phyloP scores from a whole-genome alignment of 257 asterid genomes.

The Salvia splendens region DNA sequence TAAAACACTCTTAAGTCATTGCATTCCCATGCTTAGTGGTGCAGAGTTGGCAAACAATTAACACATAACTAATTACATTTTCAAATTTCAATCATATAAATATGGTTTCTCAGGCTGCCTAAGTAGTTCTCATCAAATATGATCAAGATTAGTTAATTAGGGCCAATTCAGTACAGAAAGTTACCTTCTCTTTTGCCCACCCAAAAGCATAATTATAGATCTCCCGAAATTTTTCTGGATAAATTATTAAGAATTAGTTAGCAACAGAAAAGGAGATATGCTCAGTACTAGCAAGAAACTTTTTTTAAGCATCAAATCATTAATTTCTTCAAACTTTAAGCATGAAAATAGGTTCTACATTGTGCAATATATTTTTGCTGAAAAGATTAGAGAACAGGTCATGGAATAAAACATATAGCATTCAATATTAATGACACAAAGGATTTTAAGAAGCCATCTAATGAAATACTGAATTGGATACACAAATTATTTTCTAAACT shows the following conservation, averaged over 20 bases:
- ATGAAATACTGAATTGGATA: conserved; percentile 19
- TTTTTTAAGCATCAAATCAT: background rate
- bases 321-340: background rate
- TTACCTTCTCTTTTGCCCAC: conserved; percentile 99
- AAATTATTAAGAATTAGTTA: conserved; percentile 29
- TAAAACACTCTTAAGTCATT: background rate
- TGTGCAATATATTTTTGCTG: background rate
- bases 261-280: conserved; percentile 7
- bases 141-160: conserved; percentile 19
- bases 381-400: background rate
- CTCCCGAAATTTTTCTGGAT: conserved; percentile 83
- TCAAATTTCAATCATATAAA: background rate
- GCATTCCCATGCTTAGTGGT: conserved; percentile 18
- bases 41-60: background rate
- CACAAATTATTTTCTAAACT: background rate
- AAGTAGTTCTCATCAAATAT: conserved; percentile 23
- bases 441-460: background rate
- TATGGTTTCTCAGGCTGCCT: background rate
- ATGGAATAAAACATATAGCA: conserved; percentile 20
- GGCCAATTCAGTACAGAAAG: conserved; percentile 22
- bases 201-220: conserved; percentile 96
- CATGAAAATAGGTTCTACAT: conserved; percentile 16
- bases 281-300: conserved; percentile 11
- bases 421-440: conserved; percentile 23
- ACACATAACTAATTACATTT: too few species aligned